Percentiles rank a stretch among this genome's conserved stretches.
These are phyloP conservation scores for Sporothrix euskadiensis DNA, from an alignment of 2,329 filamentous ascomycete genomes.

Conservation along the genomic window DNA sequence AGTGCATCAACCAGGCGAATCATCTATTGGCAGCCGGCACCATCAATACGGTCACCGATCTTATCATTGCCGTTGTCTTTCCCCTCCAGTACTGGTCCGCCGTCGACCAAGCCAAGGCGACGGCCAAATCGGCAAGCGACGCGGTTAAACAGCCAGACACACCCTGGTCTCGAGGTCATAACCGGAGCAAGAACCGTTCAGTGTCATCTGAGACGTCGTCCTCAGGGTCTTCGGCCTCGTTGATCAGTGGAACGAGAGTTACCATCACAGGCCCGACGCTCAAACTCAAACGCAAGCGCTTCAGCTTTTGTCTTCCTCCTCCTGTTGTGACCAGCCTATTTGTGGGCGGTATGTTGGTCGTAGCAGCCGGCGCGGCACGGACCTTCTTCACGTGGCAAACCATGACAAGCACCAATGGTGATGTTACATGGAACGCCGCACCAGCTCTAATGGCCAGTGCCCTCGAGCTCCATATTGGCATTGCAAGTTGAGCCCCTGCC, in stretches of 20 bases:
- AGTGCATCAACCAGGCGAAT: conserved; percentile 1
- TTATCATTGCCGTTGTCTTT: neutral
- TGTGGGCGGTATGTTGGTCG: neutral
- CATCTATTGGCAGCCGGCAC: neutral
- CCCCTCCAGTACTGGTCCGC: conserved; percentile 3
- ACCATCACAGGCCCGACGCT: neutral
- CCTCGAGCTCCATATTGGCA: neutral
- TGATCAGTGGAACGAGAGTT: neutral
- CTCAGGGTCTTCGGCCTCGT: neutral
- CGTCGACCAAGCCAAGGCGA: neutral
- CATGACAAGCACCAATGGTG: neutral
- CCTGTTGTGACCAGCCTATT: neutral
- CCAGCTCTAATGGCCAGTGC: neutral
- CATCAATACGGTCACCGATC: conserved; percentile 5
- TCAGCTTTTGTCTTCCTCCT: neutral
- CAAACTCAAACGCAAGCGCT: neutral
- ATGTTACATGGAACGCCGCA: neutral
- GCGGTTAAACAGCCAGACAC: neutral
- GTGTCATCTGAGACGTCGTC: neutral
- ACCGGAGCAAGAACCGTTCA: neutral
- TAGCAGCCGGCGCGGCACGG: neutral
- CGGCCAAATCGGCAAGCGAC: neutral
- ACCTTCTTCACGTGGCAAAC: neutral
- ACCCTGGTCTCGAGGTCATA: neutral
- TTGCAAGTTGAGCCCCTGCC: neutral